Base-by-base conservation (phyloP, 1,139 yeast genomes). In the Blastobotrys petasosporus region DNA sequence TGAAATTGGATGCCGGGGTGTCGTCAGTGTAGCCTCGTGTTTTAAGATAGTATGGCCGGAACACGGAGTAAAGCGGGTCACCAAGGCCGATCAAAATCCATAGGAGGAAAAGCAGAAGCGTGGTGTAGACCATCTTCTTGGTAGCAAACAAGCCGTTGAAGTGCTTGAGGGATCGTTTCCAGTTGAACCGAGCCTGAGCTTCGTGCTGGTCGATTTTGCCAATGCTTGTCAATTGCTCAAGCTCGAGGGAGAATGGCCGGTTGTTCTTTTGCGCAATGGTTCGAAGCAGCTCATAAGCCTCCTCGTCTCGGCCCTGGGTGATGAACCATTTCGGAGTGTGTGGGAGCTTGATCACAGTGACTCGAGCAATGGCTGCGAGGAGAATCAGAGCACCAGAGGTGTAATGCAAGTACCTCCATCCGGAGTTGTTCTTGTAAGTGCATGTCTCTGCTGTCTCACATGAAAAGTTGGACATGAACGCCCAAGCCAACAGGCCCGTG, bases 361-460 rank as follows among this genome's bases (percentile, higher is more conserved):
- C 58, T 51, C 83, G 66, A 6, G 68, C 47, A 28, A 76, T 42
- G 1, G 80, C 79, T 49, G 74, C 68, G 17, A 68, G 66, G 39
- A 78, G 55, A 8, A 77, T 80, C 39, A 78, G 66, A 13, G 69
- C 77, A 8, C 79, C 75, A 54, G 76, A 73, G 17, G 71, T 68
- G 54, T 71, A 75, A 68, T 74, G 76, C 38, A 71, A 66, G 57
- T 77, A 77, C 58, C 82, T 67, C 82, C 83, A 78, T 46, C 82
- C 82, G 55, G 69, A 64, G 54, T 78, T 78, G 8, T 63, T 57
- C 15, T 60, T 58, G 9, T 74, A 66, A 9, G 74, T 69, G 62
- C 82, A 77, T 2, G 48, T 47, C 47, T 67, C 69, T 12, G 61
- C 63, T n/a, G 58, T 54, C 1, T 58, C 59, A 63, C 83, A 78